A percentile compares a stretch with the other conserved stretches of the same genome.
phyloP scores from a whole-genome alignment of 805 yeast species.

The Saturnispora dispora region DNA sequence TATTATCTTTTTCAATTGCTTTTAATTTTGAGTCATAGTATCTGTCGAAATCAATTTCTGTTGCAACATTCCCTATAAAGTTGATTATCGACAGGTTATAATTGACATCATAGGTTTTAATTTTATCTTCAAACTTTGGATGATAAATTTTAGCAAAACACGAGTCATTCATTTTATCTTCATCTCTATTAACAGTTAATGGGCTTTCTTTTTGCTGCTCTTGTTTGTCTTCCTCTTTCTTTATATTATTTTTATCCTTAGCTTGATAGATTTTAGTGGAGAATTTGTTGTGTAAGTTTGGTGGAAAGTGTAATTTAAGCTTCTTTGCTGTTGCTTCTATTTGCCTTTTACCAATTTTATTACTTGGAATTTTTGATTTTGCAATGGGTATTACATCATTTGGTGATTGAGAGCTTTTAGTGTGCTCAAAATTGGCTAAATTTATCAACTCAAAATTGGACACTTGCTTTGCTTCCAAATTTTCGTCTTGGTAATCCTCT shows the following conservation, averaged over 20 bases:
- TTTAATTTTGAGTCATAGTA: not conserved
- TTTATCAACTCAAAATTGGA: not conserved
- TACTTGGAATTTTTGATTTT: not conserved
- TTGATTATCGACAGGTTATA: not conserved
- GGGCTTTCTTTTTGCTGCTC: not conserved
- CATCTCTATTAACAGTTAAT: too few relatives aligned
- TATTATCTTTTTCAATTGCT: not conserved
- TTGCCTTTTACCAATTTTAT: not conserved
- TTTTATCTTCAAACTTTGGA: not conserved
- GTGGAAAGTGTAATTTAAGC: not conserved
- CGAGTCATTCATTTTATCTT: not conserved
- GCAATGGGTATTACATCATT: not conserved
- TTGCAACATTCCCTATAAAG: not conserved
- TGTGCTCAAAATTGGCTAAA: not conserved
- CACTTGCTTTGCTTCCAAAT: not conserved
- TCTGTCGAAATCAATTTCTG: not conserved
- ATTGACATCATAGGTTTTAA: not conserved
- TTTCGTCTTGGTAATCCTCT: not conserved
- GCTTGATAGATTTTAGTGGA: not conserved
- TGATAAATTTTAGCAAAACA: not conserved
- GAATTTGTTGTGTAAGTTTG: not conserved
- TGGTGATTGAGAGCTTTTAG: not conserved
- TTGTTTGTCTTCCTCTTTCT: not conserved
- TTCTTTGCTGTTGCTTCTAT: not conserved
- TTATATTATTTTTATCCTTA: not conserved